These are phyloP conservation scores for Venturia aucupariae DNA, from an alignment of 2,329 filamentous ascomycete species.

Conservation along the genomic window DNA sequence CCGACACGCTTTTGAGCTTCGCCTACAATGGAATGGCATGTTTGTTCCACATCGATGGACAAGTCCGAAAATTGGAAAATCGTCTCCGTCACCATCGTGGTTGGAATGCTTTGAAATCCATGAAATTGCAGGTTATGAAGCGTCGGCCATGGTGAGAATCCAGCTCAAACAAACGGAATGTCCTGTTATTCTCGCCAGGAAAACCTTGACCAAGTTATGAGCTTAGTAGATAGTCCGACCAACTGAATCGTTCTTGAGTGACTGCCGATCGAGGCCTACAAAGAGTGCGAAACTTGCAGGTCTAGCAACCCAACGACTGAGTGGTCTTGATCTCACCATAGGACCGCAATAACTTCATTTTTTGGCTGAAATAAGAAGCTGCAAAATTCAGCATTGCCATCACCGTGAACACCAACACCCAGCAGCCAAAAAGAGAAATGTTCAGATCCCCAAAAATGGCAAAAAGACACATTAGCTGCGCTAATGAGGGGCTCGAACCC, in stretches of 20 bases:
- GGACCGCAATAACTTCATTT: neutral
- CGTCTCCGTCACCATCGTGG: neutral
- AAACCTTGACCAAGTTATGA: neutral
- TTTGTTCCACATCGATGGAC: too few relatives aligned
- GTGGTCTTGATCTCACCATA: neutral
- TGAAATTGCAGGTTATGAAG: neutral
- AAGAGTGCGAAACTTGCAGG: neutral
- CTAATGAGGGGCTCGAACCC: neutral
- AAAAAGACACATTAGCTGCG: neutral
- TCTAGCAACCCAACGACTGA: neutral
- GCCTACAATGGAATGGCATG: too few relatives aligned
- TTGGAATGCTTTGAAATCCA: neutral
- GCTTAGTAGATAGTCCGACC: neutral
- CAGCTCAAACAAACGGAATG: neutral
- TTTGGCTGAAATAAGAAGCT: neutral
- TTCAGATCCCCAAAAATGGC: neutral
- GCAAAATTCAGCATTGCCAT: neutral
- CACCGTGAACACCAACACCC: neutral
- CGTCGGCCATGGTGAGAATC: neutral
- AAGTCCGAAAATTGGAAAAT: too few relatives aligned
- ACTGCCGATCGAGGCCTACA: too few relatives aligned
- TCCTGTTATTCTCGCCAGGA: neutral
- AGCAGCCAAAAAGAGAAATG: neutral
- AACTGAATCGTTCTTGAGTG: neutral
- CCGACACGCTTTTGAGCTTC: too few relatives aligned